Conservation (phyloP, 331 rosid genomes). For the Arachis monticola region DNA sequence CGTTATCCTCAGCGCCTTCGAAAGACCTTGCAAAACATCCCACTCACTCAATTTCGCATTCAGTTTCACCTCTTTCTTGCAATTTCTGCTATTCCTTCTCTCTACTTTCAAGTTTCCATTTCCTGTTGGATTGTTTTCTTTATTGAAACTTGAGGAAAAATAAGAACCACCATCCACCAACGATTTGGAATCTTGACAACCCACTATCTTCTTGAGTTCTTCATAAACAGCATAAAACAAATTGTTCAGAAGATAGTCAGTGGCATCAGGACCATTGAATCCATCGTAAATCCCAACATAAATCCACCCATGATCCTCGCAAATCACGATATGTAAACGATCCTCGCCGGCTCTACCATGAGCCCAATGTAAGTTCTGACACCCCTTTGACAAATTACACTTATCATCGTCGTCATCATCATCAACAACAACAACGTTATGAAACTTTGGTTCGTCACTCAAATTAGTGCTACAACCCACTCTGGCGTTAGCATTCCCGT, state of each 20-base stretch:
- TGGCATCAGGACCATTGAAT: conserved; percentile 92
- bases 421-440: conserved; percentile 31
- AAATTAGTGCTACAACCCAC: conserved; percentile 43
- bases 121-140: conserved; percentile 7
- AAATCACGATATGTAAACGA: conserved; percentile 76
- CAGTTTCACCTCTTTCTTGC: conserved; percentile 12
- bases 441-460: conserved; percentile 45
- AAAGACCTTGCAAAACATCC: conserved; percentile 62
- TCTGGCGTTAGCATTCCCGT: conserved; percentile 32
- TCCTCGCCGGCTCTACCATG: conserved; percentile 92
- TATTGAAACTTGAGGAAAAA: conserved; percentile 3
- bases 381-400: conserved; percentile 34
- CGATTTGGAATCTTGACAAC: conserved; percentile 42
- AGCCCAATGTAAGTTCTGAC: conserved; percentile 74
- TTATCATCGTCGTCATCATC: conserved; percentile 32
- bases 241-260: conserved; percentile 72
- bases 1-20: conserved; percentile 62
- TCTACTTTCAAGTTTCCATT: conserved; percentile 14
- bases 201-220: conserved; percentile 60
- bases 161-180: conserved; percentile 20
- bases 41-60: conserved; percentile 40
- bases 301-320: conserved; percentile 78
- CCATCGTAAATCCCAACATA: conserved; percentile 93
- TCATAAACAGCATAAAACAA: conserved; percentile 57
- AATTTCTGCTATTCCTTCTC: conserved; percentile 5